These are phyloP conservation scores for Aspergillus pseudotamarii DNA, from an alignment of 2,329 filamentous ascomycete species.

Conservation along the genomic window DNA sequence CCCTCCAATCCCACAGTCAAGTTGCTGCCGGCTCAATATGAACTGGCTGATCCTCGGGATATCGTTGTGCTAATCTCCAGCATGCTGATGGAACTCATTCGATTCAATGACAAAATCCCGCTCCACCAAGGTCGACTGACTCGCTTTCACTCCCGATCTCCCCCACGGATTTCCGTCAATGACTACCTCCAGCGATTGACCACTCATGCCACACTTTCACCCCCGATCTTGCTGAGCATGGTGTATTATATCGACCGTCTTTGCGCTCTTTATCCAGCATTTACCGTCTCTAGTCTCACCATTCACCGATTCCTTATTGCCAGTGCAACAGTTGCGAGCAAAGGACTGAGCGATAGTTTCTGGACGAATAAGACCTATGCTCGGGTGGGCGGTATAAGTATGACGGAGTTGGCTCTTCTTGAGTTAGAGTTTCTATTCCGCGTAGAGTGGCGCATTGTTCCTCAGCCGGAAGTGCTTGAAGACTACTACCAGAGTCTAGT, in stretches of 20 bases:
- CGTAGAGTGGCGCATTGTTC: conserved; percentile 96
- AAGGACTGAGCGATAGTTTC: conserved; percentile 93
- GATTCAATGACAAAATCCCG: conserved; percentile 86
- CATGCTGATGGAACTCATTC: conserved; percentile 94
- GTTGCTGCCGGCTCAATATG: conserved; percentile 69
- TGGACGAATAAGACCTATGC: conserved; percentile 99
- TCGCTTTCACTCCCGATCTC: conserved; percentile 86
- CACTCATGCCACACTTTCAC: conserved; percentile 88
- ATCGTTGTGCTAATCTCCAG: conserved; percentile 88
- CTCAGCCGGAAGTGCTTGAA: conserved; percentile 87
- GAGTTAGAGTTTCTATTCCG: conserved; percentile 92
- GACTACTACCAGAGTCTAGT: conserved; percentile 92
- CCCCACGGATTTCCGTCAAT: conserved; percentile 89
- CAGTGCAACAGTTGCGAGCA: conserved; percentile 91
- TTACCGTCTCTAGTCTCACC: conserved; percentile 93
- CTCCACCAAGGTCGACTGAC: conserved; percentile 85
- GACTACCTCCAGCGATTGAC: conserved; percentile 93
- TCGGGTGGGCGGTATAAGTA: conserved; percentile 85
- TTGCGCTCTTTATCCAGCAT: conserved; percentile 87
- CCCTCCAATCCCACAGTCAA: conserved; percentile 52
- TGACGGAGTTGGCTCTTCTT: conserved; percentile 84
- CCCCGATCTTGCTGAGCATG: conserved; percentile 95
- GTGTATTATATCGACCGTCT: conserved; percentile 98
- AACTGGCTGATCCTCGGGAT: conserved; percentile 79
- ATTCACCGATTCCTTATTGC: conserved; percentile 97